Base-by-base conservation (phyloP, 116 monocot species). In the Papilionanthe hybrid region DNA sequence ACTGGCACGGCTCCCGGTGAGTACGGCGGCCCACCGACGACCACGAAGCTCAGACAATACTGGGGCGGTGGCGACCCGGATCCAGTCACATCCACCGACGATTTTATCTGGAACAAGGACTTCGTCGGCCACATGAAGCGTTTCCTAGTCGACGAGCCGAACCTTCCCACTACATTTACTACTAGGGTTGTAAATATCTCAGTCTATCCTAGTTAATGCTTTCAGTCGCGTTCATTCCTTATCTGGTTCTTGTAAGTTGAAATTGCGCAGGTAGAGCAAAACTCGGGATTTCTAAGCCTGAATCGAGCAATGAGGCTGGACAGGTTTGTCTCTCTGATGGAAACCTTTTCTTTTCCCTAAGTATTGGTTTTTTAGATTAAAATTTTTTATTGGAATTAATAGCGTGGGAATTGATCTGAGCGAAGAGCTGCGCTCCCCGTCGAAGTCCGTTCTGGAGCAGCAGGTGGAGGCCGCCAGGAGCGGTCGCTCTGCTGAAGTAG, bases 71-170 rank as follows among this genome's bases (percentile, higher is more conserved):
- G 82, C 5, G 78, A 88, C 37, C 90, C 75, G 88, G 99, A 95
- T 74, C 99, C 93, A 74, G 84, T 99, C 78, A 85, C 90, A 57
- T 50, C 83, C 81, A 99, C 93, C 37, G 95, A 95, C 43, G 98
- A 93, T 57, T 99, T 90, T 85, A 99, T 99, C 73, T 99, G 95
- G 99, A 99, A 99, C 88, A 99, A 92, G 85, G 91, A 99, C 12
- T 95, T 99, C 84, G 45, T 88, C 41, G 78, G 79, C 48, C 86
- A 72, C 57, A 91, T 95, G 99, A 83, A 90, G 78, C 85, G 84
- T 5, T 50, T 95, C n/a, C 50, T 93, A 72, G 7, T 41, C 15
- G 80, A 84, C 28, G 84, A 58, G 15, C 43, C 55, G 1, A 23
- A 71, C 15, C 30, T 76, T 75, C 78, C 84, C 28, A 53, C 10